A percentile compares a stretch with the other conserved stretches of the same genome.
These are phyloP conservation scores for Penicillium sp. DNA, from an alignment of 2,329 filamentous ascomycete species.

Conservation along the genomic window DNA sequence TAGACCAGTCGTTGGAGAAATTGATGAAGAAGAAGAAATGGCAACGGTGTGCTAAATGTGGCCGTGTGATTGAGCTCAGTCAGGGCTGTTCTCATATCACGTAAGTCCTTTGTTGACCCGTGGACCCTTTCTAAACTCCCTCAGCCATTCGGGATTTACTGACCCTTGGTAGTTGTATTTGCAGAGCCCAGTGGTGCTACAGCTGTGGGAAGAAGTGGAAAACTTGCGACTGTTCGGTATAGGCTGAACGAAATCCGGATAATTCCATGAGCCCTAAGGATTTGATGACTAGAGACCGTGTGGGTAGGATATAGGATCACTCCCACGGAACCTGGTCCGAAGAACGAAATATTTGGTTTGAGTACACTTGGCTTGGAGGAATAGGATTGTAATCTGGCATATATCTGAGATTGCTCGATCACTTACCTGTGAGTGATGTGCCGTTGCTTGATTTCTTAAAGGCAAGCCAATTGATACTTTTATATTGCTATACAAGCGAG, in stretches of 20 bases:
- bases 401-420: not conserved
- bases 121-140: too few relatives aligned
- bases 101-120: not conserved
- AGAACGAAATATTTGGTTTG: not conserved
- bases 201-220: not conserved
- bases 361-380: not conserved
- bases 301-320: not conserved
- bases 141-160: not conserved
- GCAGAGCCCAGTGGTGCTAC: constrained; percentile 1
- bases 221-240: not conserved
- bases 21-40: not conserved
- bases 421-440: not conserved
- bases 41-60: not conserved
- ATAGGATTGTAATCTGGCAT: not conserved
- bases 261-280: not conserved
- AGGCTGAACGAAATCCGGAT: not conserved
- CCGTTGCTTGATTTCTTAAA: not conserved
- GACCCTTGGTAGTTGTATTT: not conserved
- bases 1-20: not conserved
- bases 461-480: not conserved
- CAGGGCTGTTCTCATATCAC: not conserved
- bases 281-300: not conserved
- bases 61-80: not conserved
- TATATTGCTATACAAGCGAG: not conserved
- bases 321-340: not conserved